Percentiles rank a stretch among this genome's conserved stretches.
phyloP scores from a whole-genome alignment of 2,329 filamentous ascomycete species.

The Zopfia rhizophila region DNA sequence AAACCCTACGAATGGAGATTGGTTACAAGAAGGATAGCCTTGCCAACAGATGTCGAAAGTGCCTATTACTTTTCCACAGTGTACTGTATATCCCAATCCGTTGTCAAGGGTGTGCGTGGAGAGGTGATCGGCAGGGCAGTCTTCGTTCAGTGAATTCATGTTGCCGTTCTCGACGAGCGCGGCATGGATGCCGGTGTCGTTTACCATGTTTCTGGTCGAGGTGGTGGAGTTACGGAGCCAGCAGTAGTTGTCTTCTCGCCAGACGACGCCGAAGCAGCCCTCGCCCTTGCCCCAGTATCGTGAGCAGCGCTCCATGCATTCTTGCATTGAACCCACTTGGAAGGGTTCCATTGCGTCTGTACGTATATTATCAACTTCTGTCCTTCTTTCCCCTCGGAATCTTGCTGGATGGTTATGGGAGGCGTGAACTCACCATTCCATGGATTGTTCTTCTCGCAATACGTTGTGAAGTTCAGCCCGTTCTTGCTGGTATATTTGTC shows the following conservation, averaged over 20 bases:
- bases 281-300: conserved; percentile 41
- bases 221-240: conserved; percentile 43
- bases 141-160: conserved; percentile 29
- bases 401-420: not conserved
- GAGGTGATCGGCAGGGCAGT: conserved; percentile 36
- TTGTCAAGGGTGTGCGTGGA: conserved; percentile 32
- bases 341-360: conserved; percentile 33
- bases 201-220: conserved; percentile 14
- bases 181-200: conserved; percentile 24
- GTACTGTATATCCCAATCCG: conserved; percentile 39
- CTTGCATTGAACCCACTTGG: conserved; percentile 27
- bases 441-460: conserved; percentile 42
- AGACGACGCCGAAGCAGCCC: conserved; percentile 45
- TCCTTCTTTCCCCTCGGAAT: not conserved
- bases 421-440: conserved; percentile 34
- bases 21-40: conserved; percentile 28
- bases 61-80: conserved; percentile 39
- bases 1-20: conserved; percentile 30
- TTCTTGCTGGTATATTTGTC: conserved; percentile 37
- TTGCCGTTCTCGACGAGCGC: conserved; percentile 33
- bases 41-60: conserved; percentile 32
- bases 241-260: conserved; percentile 31
- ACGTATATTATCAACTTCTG: conserved; percentile 16
- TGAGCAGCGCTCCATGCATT: conserved; percentile 46
- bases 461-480: conserved; percentile 43